Conservation (phyloP, 371 early-diverging fungal species). For the Mucor sp. region DNA sequence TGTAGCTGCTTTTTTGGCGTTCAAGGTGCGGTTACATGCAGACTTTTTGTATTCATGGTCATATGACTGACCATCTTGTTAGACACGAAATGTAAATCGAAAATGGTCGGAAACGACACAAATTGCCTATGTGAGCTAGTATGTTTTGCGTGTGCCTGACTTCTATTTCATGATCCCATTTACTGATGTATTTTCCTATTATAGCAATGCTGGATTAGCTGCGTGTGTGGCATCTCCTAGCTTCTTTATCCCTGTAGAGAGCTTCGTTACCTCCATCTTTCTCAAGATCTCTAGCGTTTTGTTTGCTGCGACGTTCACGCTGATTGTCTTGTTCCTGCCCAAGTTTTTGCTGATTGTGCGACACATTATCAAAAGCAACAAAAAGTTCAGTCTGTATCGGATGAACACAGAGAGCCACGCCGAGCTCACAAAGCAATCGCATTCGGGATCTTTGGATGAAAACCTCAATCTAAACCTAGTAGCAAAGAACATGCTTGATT, state of each 20-base stretch:
- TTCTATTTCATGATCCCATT: neutral
- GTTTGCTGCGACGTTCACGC: slow-evolving; percentile 38
- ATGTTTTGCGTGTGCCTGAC: slow-evolving; percentile 19
- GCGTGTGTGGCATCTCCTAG: slow-evolving; percentile 31
- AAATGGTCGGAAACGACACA: slow-evolving; percentile 52
- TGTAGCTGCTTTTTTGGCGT: slow-evolving; percentile 39
- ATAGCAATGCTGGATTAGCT: slow-evolving; percentile 36
- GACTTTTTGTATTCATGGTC: neutral
- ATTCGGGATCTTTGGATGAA: slow-evolving; percentile 8
- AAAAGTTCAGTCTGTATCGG: slow-evolving; percentile 19
- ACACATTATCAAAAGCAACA: slow-evolving; percentile 22
- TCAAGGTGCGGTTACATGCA: slow-evolving; percentile 29
- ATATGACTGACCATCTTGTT: neutral
- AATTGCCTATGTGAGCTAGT: slow-evolving; percentile 51
- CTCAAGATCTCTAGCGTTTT: slow-evolving; percentile 34
- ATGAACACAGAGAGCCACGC: slow-evolving; percentile 16
- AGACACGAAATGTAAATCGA: slow-evolving; percentile 42
- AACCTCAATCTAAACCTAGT: slow-evolving; percentile 20
- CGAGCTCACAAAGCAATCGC: slow-evolving; percentile 8
- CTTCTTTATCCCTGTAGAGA: slow-evolving; percentile 32
- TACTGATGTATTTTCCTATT: neutral
- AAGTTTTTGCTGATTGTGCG: slow-evolving; percentile 28
- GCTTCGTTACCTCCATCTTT: slow-evolving; percentile 25
- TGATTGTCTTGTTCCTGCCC: slow-evolving; percentile 36
- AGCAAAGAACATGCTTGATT: slow-evolving; percentile 33